Conservation (phyloP, 2,329 filamentous ascomycete species). For the Sarocladiaceae sp. region DNA sequence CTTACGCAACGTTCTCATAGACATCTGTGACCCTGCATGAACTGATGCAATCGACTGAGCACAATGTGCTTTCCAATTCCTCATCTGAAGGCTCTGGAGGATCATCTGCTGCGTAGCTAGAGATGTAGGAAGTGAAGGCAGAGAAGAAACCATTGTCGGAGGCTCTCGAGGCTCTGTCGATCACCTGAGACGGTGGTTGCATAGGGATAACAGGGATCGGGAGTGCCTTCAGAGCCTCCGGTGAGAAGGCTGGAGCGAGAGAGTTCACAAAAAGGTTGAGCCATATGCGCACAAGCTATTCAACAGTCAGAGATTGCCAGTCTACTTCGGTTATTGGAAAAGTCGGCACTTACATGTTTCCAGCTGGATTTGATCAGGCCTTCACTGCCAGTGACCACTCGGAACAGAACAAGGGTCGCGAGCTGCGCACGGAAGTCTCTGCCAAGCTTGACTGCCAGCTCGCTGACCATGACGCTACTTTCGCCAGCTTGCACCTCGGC, state of each 20-base stretch:
- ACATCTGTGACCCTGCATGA: conserved; percentile 80
- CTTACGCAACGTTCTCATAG: conserved; percentile 74
- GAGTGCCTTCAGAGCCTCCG: conserved; percentile 54
- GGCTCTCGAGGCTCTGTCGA: conserved; percentile 75
- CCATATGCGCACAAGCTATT: conserved; percentile 80
- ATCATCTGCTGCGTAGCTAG: conserved; percentile 97
- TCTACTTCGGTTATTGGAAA: conserved; percentile 16
- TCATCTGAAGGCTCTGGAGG: conserved; percentile 96
- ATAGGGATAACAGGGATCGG: conserved; percentile 78
- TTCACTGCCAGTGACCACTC: conserved; percentile 83
- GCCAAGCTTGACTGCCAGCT: conserved; percentile 92
- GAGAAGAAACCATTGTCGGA: conserved; percentile 84
- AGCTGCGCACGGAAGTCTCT: conserved; percentile 90
- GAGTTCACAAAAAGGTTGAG: conserved; percentile 95
- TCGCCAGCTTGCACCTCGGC: conserved; percentile 91
- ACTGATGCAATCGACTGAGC: conserved; percentile 88
- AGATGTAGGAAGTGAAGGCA: conserved; percentile 91
- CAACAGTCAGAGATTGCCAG: conserved; percentile 31
- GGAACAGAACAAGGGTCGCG: conserved; percentile 90
- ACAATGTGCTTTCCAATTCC: conserved; percentile 91
- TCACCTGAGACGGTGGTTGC: conserved; percentile 84
- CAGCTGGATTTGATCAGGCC: conserved; percentile 67
- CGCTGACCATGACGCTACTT: conserved; percentile 96
- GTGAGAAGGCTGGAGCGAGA: conserved; percentile 75
- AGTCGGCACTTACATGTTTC: conserved; percentile 56